Base-by-base conservation (phyloP, 129 eudicot genomes). In the Centrapalus pauciflorus region DNA sequence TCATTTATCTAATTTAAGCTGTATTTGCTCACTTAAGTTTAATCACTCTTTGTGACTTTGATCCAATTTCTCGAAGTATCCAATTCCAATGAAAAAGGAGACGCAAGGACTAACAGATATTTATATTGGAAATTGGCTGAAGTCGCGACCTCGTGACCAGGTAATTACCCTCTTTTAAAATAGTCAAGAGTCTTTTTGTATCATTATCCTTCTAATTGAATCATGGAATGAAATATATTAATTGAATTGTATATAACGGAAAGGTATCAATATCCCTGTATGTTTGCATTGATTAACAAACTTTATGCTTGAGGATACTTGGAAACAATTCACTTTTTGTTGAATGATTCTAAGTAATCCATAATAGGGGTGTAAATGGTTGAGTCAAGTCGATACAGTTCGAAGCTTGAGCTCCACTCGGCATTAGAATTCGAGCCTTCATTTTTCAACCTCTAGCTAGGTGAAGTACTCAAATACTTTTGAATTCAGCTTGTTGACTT, bases 101-200 rank as follows among this genome's bases (percentile, higher is more conserved):
- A 93, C 96, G 9, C 98, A 88, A 77, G 98, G 98, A 50, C 64
- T 79, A 60, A 93, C 98, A 23, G 98, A 93, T 80, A 79, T 65
- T 25, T 88, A 93, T 66, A 74, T 85, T 46, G 84, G 81, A 55
- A 93, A 79, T 78, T 93, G 98, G 98, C 41, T 93, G 83, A 88
- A 88, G 74, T 87, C 98, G 66, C 92, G 73, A 60, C 87, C 95
- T 49, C 96, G 98, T 38, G 96, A 85, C 64, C 80, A 93, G 98
- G 98, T 88, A 75, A 50, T 37, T 59, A 20, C 10, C 34, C 7
- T 56, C 61, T 33, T 43, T 41, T 7, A 2, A 2, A 16, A 5
- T 61, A 33, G 11, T 72, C 63, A 61, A n/a, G 14, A 19, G 29
- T 61, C 55, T 48, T 29, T 41, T 48, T 63, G 34, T 63, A 51